A percentile compares a stretch with the other conserved stretches of the same genome.
phyloP scores from a whole-genome alignment of 2,329 filamentous ascomycete genomes.

The Epichloe festucae region DNA sequence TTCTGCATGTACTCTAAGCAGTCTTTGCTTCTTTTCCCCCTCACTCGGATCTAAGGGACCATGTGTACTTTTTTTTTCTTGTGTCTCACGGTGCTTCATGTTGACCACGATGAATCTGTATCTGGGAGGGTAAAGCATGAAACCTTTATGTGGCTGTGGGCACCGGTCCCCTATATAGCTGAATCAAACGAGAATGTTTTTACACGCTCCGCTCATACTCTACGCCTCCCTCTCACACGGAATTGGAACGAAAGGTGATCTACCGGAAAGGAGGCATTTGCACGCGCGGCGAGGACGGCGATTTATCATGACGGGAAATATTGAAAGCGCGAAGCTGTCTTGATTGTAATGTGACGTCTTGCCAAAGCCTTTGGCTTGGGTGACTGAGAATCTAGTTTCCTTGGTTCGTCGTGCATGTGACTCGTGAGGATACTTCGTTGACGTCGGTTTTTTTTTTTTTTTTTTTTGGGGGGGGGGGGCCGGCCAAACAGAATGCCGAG shows the following conservation, averaged over 20 bases:
- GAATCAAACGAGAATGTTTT: neutral
- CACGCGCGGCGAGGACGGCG: too few relatives aligned
- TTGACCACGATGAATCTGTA: neutral
- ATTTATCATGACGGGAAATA: too few relatives aligned
- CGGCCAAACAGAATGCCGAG: too few relatives aligned
- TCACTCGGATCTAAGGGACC: neutral
- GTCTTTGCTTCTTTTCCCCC: neutral
- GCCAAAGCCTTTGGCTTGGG: too few relatives aligned
- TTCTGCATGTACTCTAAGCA: neutral
- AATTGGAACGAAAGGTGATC: conserved; percentile 38
- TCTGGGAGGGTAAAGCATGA: neutral
- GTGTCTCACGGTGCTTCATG: neutral
- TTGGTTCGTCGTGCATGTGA: too few relatives aligned
- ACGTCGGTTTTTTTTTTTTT: too few relatives aligned
- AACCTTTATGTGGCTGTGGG: neutral
- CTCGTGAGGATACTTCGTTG: too few relatives aligned
- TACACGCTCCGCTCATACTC: conserved; percentile 48
- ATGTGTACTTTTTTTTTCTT: neutral
- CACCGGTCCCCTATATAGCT: neutral
- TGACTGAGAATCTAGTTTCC: too few relatives aligned
- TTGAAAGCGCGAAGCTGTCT: too few relatives aligned
- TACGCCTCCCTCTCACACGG: conserved; percentile 46
- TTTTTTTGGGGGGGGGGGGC: too few relatives aligned
- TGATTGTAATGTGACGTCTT: too few relatives aligned
- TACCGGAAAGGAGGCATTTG: neutral